phyloP scores from a whole-genome alignment of 805 yeast species.

The Metschnikowia lochheadii region DNA sequence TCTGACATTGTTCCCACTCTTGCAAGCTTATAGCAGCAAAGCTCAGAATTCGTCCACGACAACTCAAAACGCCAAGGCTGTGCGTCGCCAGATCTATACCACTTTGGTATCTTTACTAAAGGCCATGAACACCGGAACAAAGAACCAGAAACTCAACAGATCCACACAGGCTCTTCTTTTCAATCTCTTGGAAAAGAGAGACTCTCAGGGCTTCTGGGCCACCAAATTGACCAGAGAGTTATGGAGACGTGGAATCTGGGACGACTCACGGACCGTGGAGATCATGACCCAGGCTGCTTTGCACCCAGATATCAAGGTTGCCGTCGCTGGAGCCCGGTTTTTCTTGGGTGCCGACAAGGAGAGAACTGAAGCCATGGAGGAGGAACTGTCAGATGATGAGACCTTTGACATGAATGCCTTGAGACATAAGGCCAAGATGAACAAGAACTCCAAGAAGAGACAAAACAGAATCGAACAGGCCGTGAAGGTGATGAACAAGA shows the following conservation, averaged over 20 bases:
- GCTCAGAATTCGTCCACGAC: constrained; percentile 28
- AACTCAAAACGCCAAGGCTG: constrained; percentile 70
- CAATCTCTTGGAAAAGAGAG: constrained; percentile 75
- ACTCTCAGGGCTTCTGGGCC: constrained; percentile 89
- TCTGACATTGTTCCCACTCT: constrained; percentile 83
- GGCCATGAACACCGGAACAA: constrained; percentile 80
- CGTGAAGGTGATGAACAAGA: constrained; percentile 60
- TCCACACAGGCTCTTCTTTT: constrained; percentile 90
- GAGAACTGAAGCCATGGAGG: constrained; percentile 79
- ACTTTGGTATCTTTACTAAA: constrained; percentile 76
- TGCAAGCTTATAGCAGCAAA: constrained; percentile 55
- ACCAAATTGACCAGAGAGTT: constrained; percentile 90
- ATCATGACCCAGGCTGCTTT: constrained; percentile 94
- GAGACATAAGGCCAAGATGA: constrained; percentile 76
- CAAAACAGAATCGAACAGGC: constrained; percentile 78
- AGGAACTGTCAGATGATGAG: constrained; percentile 63
- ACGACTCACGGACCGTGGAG: constrained; percentile 94
- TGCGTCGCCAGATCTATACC: constrained; percentile 78
- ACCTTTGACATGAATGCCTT: constrained; percentile 69
- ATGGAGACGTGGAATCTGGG: constrained; percentile 99
- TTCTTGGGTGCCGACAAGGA: constrained; percentile 95
- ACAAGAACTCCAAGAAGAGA: constrained; percentile 77
- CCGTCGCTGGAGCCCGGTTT: constrained; percentile 84
- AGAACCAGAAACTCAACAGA: constrained; percentile 83
- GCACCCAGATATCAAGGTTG: constrained; percentile 82